phyloP scores from a whole-genome alignment of 1,284 basidiomycete genomes.

The Ustilago crameri region DNA sequence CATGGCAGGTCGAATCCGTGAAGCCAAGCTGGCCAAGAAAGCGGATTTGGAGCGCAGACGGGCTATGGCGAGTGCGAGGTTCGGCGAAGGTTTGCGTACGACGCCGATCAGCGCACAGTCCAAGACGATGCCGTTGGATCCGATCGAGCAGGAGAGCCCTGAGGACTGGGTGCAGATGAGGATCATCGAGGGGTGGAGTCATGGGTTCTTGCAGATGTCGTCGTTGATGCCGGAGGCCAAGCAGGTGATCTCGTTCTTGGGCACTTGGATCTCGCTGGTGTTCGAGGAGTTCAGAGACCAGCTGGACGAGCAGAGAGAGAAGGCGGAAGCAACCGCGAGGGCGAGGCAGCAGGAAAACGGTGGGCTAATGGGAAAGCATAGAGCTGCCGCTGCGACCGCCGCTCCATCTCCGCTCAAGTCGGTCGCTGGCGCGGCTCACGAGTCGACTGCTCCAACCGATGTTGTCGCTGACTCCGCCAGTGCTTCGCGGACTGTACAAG shows the following conservation, averaged over 20 bases:
- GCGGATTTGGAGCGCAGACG: constrained; percentile 71
- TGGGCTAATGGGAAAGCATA: background rate
- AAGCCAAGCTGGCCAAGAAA: constrained; percentile 80
- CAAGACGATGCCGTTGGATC: constrained; percentile 70
- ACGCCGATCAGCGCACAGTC: constrained; percentile 58
- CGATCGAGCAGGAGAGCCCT: constrained; percentile 77
- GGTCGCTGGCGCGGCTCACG: no score
- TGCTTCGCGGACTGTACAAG: constrained; percentile 8
- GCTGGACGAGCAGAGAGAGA: constrained; percentile 40
- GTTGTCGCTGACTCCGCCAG: no score
- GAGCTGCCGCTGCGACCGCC: background rate
- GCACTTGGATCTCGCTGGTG: constrained; percentile 88
- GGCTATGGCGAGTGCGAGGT: constrained; percentile 64
- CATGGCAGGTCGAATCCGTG: constrained; percentile 89
- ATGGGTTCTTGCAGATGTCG: constrained; percentile 79
- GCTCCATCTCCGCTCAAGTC: no score
- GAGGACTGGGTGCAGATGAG: constrained; percentile 94
- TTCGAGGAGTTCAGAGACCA: constrained; percentile 72
- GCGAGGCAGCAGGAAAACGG: constrained; percentile 19
- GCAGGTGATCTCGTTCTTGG: constrained; percentile 84
- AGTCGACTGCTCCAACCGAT: no score
- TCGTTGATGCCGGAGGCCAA: constrained; percentile 83
- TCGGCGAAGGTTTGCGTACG: constrained; percentile 71
- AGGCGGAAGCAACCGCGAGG: no score
- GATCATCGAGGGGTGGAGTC: constrained; percentile 68